phyloP scores from a whole-genome alignment of 371 early-diverging fungal species.

The Mucor irregularis region DNA sequence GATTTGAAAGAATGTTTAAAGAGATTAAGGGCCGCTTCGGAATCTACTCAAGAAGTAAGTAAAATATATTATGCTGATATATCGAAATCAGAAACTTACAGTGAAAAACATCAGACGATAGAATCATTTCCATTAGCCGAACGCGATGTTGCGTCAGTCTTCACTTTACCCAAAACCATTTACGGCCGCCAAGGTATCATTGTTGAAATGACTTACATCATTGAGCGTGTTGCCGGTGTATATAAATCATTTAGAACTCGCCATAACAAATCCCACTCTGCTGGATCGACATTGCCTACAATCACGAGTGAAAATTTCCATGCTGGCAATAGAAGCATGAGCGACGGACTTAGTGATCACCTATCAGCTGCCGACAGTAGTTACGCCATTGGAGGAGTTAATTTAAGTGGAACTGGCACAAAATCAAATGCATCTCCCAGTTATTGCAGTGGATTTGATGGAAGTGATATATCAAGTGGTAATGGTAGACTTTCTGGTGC shows the following conservation, averaged over 20 bases:
- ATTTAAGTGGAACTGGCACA: not conserved
- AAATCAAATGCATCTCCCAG: constrained; percentile 39
- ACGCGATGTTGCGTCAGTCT: constrained; percentile 46
- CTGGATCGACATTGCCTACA: constrained; percentile 18
- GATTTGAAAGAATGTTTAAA: constrained; percentile 55
- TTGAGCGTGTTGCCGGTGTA: constrained; percentile 34
- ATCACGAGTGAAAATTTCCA: constrained; percentile 18
- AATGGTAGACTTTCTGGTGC: constrained; percentile 1
- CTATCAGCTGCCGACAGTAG: constrained; percentile 9
- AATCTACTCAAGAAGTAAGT: constrained; percentile 32
- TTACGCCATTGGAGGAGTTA: not conserved
- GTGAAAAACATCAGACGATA: constrained; percentile 36
- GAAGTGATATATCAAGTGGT: constrained; percentile 33
- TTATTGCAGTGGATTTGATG: constrained; percentile 29
- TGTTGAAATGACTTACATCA: constrained; percentile 37
- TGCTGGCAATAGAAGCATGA: constrained; percentile 18
- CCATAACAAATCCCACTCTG: constrained; percentile 14
- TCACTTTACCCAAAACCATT: constrained; percentile 41
- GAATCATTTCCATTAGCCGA: constrained; percentile 40
- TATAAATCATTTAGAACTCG: constrained; percentile 22
- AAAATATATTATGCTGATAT: not conserved
- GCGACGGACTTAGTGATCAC: constrained; percentile 12
- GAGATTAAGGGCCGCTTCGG: constrained; percentile 24
- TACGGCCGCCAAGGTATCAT: constrained; percentile 44
- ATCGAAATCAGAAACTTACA: not conserved